Base-by-base conservation (phyloP, 371 early-diverging fungal species). In the Umbelopsis sp. region DNA sequence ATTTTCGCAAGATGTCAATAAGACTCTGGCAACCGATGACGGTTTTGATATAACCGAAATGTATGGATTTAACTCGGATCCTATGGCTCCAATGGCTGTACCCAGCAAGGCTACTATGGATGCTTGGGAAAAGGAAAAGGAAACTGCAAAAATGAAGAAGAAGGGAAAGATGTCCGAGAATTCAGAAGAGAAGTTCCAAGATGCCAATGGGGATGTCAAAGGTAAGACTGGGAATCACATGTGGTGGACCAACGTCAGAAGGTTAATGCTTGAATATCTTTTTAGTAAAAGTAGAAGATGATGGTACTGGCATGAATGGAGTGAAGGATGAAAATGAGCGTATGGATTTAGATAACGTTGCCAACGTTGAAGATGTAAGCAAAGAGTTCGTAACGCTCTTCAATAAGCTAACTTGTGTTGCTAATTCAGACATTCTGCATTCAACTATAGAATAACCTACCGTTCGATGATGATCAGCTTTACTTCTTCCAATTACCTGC, bases 401-500 rank as follows among this genome's bases (percentile, higher is more conserved):
- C 41, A 41, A 41, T 41, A 41, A 12, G 41, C 41, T 3, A 12
- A 7, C 41, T 41, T 7, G 41, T 12, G 12, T 41, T 10, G 41
- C 41, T 41, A 12, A 41, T 12, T 41, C 41, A 7, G 10, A 41
- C 41, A 4, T 7, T 10, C 41, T 41, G 1, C 12, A 12, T 7
- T 7, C 25, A 32, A 32, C n/a, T 76, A 68, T 38, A 50, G 41
- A 50, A 69, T 32, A 69, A 80, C 18, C 74, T 81, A 3, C 78
- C 80, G n/a, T 73, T 83, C 0, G 78, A 80, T 18, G 81, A 82
- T 18, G 82, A 80, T 29, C 77, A 77, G 52, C 63, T 80, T 20
- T 65, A 79, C 12, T 79, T 78, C 41, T 80, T 82, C 73, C 81
- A 82, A 69, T 67, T 85, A 12, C 85, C 85, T 4, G 71, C 75